Evolutionary conservation across 2,329 filamentous ascomycete species (phyloP), one percentile per base, ranked within the genome.

Genomic region (Endothia cerciana): DNA sequence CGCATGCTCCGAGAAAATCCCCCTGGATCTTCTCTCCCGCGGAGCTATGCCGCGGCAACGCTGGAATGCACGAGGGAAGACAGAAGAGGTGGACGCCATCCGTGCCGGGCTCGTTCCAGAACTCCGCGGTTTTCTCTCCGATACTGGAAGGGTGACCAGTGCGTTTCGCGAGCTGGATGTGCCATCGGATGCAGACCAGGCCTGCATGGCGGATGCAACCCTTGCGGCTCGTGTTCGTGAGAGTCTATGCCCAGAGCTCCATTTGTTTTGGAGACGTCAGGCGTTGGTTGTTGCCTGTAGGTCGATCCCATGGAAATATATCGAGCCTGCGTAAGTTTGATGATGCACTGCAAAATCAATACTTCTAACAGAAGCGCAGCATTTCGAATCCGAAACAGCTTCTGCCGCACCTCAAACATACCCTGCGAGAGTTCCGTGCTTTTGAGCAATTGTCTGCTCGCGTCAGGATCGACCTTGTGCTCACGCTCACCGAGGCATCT

Each of bases 221-320:
- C 22, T 28, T 33, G 47, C n/a, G 33, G 33, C 28, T 19, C 10
- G 17, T n/a, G 17, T 62, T 4, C 60, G 10, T 11, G 4, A 13
- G 2, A 49, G 17, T 11, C 36, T 55, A 5, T 4, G 19, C 8
- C n/a, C 47, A 55, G 22, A 62, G 3, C 15, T 13, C 10, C 25
- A n/a, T 22, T 5, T 6, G 7, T 55, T 22, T 38, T 62, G 60
- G 60, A 30, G 41, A 55, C n/a, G 47, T 1, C 60, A 62, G 22
- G 60, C 33, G n/a, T 36, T 62, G 22, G 43, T 62, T 13, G 36
- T 62, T 55, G 25, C 60, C 1, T 62, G 51, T 17, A 62, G 60
- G 43, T 45, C 60, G 19, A 41, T 25, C 36, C 25, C 33, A 11
- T 62, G 60, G 60, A 62, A 62, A 38, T 62, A 62, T 10, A 55